Percentiles rank a stretch among this genome's conserved stretches.
phyloP scores from a whole-genome alignment of 163 green algal genomes.

The Scenedesmus sp. region DNA sequence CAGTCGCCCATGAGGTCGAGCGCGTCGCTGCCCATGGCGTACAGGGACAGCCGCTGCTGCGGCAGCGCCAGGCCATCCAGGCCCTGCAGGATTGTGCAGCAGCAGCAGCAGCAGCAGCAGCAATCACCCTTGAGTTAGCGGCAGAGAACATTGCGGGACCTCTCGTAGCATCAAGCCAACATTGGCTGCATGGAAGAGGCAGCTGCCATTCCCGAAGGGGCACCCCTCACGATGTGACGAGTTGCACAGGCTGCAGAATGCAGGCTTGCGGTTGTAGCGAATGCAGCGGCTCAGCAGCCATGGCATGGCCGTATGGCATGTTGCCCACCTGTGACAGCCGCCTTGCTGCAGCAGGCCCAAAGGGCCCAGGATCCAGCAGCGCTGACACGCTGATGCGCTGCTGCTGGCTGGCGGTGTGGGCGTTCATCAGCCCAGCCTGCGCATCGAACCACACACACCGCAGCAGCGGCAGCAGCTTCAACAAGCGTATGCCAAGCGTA shows the following conservation, averaged over 20 bases:
- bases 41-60: conserved; percentile 35
- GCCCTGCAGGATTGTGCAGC: not conserved
- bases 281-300: not conserved
- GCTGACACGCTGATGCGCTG: conserved; percentile 39
- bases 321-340: conserved; percentile 32
- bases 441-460: not conserved
- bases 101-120: not conserved
- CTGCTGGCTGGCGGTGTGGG: conserved; percentile 33
- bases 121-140: not conserved
- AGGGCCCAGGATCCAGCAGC: conserved; percentile 4
- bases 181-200: too few species aligned
- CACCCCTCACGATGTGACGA: too few species aligned
- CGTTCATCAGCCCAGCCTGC: not conserved
- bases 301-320: too few species aligned
- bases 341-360: not conserved
- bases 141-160: too few species aligned
- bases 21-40: conserved; percentile 17
- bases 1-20: not conserved
- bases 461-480: not conserved
- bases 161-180: too few species aligned
- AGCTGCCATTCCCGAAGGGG: too few species aligned
- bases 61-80: not conserved
- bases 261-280: too few species aligned
- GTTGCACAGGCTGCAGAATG: not conserved
- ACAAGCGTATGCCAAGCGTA: not conserved